Base-by-base conservation (phyloP, 139 green algal genomes). In the Desmodesmus armatus region DNA sequence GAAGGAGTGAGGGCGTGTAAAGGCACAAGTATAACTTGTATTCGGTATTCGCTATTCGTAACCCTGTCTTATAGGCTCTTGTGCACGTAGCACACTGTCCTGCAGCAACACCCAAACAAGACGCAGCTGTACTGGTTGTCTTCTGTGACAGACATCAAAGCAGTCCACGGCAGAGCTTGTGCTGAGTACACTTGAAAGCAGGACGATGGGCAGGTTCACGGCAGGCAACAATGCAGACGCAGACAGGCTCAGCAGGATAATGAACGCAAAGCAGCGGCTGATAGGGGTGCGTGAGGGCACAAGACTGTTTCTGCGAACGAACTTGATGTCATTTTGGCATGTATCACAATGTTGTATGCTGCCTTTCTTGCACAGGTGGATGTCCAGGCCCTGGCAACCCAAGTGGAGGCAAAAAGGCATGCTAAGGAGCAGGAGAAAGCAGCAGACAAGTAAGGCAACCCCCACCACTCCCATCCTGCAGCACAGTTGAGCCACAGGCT, bases 221-320 rank as follows among this genome's bases (percentile, higher is more conserved):
- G 90, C 41, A 62, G 87, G 1, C 77, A 91, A 90, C n/a, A 94
- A 94, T 78, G 89, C 95, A 41, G 91, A 95, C 72, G 88, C 91
- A 0, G 82, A 89, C 33, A 85, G 94, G 13, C 63, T 95, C 0
- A 88, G 86, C 60, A 89, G 92, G 23, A 87, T 96, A 0, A 70
- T 95, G 53, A 91, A 96, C 67, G 94, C 92, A 2, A 96, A 96
- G 73, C 86, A 78, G 49, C 77, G 93, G 25, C 91, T 88, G 7
- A 94, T 95, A 35, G 93, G 93, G 85, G 93, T 96, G 73, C n/a
- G n/a, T n/a, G n/a, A n/a, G n/a, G n/a, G n/a, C n/a, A n/a, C n/a
- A n/a, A n/a, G 53, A 90, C 40, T 55, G 69, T 3, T 21, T 17
- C 3, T 27, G 41, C 17, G 17, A 47, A 73, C 19, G 1, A 2